Percentiles rank a stretch among this genome's conserved stretches.
Evolutionary conservation across 768 basidiomycete genomes (phyloP).

Genomic region (Mycena olivaceomarginata): DNA sequence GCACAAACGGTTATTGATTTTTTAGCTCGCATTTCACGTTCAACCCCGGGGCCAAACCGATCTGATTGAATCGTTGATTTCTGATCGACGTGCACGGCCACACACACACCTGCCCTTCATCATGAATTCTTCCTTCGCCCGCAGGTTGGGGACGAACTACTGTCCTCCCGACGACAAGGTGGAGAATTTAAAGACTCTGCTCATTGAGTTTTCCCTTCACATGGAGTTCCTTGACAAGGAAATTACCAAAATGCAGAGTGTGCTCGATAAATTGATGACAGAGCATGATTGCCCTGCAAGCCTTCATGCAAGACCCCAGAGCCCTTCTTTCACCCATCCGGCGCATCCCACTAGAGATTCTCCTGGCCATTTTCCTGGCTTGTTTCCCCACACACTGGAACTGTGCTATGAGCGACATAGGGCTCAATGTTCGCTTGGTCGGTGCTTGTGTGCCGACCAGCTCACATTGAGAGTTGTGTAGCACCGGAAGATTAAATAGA

Average conservation of each 20-base stretch:
- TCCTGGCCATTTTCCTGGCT: conserved; percentile 24
- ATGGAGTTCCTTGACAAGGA: not conserved
- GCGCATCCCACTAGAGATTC: conserved; percentile 15
- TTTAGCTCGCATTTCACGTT: too few species aligned
- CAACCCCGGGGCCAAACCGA: too few species aligned
- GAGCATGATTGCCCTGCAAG: not conserved
- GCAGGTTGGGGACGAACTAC: not conserved
- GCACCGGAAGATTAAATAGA: too few species aligned
- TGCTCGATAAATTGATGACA: not conserved
- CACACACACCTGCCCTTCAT: too few species aligned
- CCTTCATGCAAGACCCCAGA: not conserved
- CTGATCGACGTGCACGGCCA: too few species aligned
- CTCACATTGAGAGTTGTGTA: too few species aligned
- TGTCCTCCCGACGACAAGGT: not conserved
- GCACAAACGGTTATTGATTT: too few species aligned
- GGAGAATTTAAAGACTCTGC: not conserved
- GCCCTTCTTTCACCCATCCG: conserved; percentile 19
- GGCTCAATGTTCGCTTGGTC: too few species aligned
- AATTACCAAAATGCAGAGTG: not conserved
- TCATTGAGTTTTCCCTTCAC: not conserved
- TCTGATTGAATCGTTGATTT: too few species aligned
- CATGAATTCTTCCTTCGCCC: not conserved
- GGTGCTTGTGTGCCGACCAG: too few species aligned
- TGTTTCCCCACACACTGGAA: conserved; percentile 26
- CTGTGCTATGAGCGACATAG: conserved; percentile 22